Conservation (phyloP, 805 yeast genomes). For the Barnettozyma populi region DNA sequence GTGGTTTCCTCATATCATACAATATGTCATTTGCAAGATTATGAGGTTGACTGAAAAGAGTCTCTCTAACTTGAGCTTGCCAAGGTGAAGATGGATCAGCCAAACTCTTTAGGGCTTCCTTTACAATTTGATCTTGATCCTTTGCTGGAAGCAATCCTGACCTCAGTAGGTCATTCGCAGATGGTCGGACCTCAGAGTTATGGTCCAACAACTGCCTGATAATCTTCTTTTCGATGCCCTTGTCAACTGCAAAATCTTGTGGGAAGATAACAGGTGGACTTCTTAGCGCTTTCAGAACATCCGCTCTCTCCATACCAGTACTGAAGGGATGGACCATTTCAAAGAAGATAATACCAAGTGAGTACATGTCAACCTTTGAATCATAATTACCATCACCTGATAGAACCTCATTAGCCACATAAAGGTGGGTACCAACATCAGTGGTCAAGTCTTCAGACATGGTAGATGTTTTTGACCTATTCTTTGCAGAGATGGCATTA, state of each 20-base stretch:
- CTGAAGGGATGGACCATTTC: conserved; percentile 83
- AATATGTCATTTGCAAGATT: conserved; percentile 79
- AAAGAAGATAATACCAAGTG: conserved; percentile 89
- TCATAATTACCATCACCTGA: conserved; percentile 72
- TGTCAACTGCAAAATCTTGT: conserved; percentile 47
- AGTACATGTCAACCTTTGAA: conserved; percentile 93
- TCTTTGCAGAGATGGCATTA: conserved; percentile 30
- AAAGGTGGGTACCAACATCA: conserved; percentile 89
- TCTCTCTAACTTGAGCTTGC: conserved; percentile 87
- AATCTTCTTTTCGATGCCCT: conserved; percentile 59
- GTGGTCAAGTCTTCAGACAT: conserved; percentile 74
- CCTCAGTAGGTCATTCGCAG: conserved; percentile 66
- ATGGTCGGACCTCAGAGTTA: conserved; percentile 71
- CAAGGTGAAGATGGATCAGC: conserved; percentile 91
- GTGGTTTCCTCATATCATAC: conserved; percentile 49
- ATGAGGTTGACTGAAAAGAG: conserved; percentile 80
- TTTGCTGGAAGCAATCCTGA: conserved; percentile 85
- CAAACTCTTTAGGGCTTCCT: conserved; percentile 78
- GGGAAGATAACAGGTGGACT: conserved; percentile 63
- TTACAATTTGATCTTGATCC: conserved; percentile 83
- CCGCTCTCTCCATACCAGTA: conserved; percentile 94
- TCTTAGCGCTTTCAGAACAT: conserved; percentile 62
- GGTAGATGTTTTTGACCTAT: conserved; percentile 23
- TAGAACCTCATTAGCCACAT: conserved; percentile 86
- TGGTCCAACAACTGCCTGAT: conserved; percentile 68